Evolutionary conservation across 2,329 filamentous ascomycete species (phyloP), one percentile per base, ranked within the genome.

Genomic region (Coniochaeta pulveracea): DNA sequence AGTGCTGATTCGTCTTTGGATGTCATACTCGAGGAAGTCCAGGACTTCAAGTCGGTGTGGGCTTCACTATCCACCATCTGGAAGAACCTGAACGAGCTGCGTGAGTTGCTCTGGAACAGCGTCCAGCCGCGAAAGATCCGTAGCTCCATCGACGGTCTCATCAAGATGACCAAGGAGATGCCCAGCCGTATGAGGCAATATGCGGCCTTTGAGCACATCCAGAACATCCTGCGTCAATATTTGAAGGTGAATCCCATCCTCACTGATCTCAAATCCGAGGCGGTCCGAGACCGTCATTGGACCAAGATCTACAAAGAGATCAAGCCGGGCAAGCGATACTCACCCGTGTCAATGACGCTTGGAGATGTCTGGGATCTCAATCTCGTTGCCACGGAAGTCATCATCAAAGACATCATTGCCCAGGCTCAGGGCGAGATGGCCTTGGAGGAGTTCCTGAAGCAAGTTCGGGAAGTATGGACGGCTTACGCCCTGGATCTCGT

Each of bases 121-220:
- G 83, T 98, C 2, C 86, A 96, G 51, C 89, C 93, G 7, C 76
- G 91, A 42, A 98, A 96, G 60, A 76, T 98, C 37, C 77, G 91
- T 23, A 75, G 83, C 46, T 83, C 85, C 40, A 79, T 99, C 33
- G 89, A 98, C 50, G 80, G 81, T 30, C 71, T 96, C 34, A 85
- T 96, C 55, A 94, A 94, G 64, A 93, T 93, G 72, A 96, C 88
- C 22, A 96, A 94, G 61, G 89, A 96, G 41, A 96, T 98, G 91
- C 91, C 93, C 0, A 94, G 86, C 57, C 80, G 91, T 38, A 96
- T 98, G 89, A 80, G 93, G 39, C 93, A 98, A 51, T 99, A 99
- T 56, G 89, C 93, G 46, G 93, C 93, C n/a, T 99, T 98, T 52
- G 93, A 98, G 57, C 89, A 98, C 50, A 86, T 98, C 24, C 93